phyloP scores from a whole-genome alignment of 202 grass and related monocot species.

The Setaria italica region DNA sequence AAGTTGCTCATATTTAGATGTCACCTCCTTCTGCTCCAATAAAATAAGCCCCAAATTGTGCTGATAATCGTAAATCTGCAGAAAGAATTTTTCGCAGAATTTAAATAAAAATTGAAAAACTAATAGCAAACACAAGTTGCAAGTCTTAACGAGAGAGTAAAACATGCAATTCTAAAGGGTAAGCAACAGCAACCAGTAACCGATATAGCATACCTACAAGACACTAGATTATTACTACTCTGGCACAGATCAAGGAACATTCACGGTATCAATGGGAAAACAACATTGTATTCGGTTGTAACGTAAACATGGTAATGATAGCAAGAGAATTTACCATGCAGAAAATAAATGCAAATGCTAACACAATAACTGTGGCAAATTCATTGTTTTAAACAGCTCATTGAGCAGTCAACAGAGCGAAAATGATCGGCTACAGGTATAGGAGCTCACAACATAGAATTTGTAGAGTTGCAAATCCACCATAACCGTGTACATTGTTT shows the following conservation, averaged over 20 bases:
- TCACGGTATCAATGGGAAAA: slow-evolving; percentile 1
- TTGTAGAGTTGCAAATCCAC: too few relatives aligned
- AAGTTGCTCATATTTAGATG: slow-evolving; percentile 71
- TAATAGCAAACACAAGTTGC: background rate
- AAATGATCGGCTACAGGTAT: background rate
- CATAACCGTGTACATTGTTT: too few relatives aligned
- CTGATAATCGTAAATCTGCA: slow-evolving; percentile 85
- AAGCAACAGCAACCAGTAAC: background rate
- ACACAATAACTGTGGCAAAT: background rate
- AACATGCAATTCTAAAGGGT: background rate
- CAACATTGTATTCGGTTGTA: background rate
- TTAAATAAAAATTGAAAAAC: background rate
- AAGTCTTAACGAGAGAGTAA: background rate
- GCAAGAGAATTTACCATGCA: background rate
- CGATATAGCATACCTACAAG: slow-evolving; percentile 12
- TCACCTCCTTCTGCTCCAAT: slow-evolving; percentile 75
- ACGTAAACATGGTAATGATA: background rate
- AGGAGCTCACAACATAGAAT: background rate
- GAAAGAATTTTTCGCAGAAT: background rate
- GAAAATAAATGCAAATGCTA: background rate
- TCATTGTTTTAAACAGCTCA: background rate
- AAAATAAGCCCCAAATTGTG: slow-evolving; percentile 86
- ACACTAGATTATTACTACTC: background rate
- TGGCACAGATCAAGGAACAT: background rate
- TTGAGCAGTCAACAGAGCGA: background rate